These are phyloP conservation scores for Protea cynaroides DNA, from an alignment of 164 flowering plant genomes.

Conservation along the genomic window DNA sequence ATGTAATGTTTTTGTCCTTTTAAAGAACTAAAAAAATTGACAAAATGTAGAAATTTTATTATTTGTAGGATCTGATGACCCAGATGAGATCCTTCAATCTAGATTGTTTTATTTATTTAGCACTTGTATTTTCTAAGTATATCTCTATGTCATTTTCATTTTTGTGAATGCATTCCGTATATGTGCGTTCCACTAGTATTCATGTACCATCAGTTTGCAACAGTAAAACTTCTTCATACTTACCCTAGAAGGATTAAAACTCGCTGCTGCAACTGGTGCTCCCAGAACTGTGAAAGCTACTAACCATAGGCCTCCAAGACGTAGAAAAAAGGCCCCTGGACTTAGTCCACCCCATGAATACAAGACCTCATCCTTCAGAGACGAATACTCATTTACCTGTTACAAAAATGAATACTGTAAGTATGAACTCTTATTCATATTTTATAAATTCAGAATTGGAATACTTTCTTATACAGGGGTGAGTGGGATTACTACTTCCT, in stretches of 20 bases:
- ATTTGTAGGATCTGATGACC: too few species aligned
- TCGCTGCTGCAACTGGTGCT: slow-evolving; percentile 88
- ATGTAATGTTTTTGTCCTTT: too few species aligned
- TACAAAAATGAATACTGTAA: slow-evolving; percentile 2
- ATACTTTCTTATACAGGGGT: neutral
- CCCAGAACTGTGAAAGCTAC: slow-evolving; percentile 76
- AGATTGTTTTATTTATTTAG: too few species aligned
- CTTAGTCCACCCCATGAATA: slow-evolving; percentile 96
- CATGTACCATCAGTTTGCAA: neutral
- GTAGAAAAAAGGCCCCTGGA: slow-evolving; percentile 60
- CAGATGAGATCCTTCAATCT: too few species aligned
- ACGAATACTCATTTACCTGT: slow-evolving; percentile 91
- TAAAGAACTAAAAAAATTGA: too few species aligned
- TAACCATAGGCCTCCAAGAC: slow-evolving; percentile 88
- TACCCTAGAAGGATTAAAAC: slow-evolving; percentile 90
- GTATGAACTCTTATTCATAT: neutral
- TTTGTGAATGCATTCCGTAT: too few species aligned
- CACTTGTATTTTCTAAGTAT: too few species aligned
- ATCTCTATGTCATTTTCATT: too few species aligned
- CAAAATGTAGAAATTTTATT: too few species aligned
- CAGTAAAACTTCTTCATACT: slow-evolving; percentile 6
- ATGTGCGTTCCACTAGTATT: too few species aligned
- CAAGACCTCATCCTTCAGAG: slow-evolving; percentile 64
- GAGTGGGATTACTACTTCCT: neutral
- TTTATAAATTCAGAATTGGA: neutral